A percentile compares a stretch with the other conserved stretches of the same genome.
Evolutionary conservation across 2,329 filamentous ascomycete species (phyloP).

Genomic region (Colletotrichum coccodes): DNA sequence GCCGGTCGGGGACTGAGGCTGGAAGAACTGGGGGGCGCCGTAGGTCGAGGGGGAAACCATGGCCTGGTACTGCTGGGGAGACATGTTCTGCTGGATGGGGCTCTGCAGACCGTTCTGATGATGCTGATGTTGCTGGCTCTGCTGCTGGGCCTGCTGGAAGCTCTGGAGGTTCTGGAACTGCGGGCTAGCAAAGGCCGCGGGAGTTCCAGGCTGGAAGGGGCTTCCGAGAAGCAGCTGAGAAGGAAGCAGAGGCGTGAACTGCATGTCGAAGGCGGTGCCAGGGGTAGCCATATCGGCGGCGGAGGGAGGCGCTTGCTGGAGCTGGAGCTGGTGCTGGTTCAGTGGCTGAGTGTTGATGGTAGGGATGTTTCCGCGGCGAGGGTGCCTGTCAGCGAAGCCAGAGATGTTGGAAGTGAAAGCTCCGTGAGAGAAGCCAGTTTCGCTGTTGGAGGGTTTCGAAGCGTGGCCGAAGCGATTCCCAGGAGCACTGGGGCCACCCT

Average conservation of each 20-base stretch:
- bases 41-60: slow-evolving; percentile 89
- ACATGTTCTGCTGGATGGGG: slow-evolving; percentile 81
- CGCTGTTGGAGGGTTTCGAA: slow-evolving; percentile 84
- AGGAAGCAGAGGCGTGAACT: slow-evolving; percentile 94
- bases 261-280: slow-evolving; percentile 94
- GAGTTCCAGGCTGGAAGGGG: slow-evolving; percentile 95
- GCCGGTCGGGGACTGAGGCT: slow-evolving; percentile 88
- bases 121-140: slow-evolving; percentile 64
- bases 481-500: slow-evolving; percentile 65
- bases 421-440: slow-evolving; percentile 92
- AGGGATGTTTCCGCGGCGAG: slow-evolving; percentile 86
- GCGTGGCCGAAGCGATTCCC: slow-evolving; percentile 75
- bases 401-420: slow-evolving; percentile 89
- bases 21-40: slow-evolving; percentile 83
- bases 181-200: slow-evolving; percentile 87
- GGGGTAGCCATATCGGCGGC: slow-evolving; percentile 84
- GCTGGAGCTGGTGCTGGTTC: slow-evolving; percentile 41
- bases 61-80: slow-evolving; percentile 84
- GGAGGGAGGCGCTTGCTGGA: slow-evolving; percentile 57
- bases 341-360: slow-evolving; percentile 80
- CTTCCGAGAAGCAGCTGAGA: slow-evolving; percentile 95
- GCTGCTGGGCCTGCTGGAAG: slow-evolving; percentile 72
- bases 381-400: slow-evolving; percentile 88
- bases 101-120: slow-evolving; percentile 74
- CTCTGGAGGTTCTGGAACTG: slow-evolving; percentile 88